Evolutionary conservation across 352 stramenopile species (phyloP).

Genomic region (Aphanomyces cochlioides): DNA sequence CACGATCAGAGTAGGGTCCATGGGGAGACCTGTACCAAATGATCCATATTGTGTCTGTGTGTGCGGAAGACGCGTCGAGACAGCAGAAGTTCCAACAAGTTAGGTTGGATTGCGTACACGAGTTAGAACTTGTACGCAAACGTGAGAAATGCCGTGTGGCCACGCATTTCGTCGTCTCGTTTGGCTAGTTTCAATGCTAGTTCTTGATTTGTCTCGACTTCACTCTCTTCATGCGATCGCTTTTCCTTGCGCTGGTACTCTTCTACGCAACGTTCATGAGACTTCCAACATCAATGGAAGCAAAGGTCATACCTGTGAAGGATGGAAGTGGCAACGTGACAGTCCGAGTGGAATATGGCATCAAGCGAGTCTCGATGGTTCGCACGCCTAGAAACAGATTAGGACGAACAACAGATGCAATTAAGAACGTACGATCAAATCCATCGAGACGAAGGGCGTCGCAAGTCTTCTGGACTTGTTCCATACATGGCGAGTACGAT

Average conservation of each 20-base stretch:
- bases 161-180: constrained; percentile 81
- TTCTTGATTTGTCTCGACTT: constrained; percentile 57
- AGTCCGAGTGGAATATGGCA: constrained; percentile 67
- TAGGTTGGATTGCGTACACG: no score
- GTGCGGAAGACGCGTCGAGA: no score
- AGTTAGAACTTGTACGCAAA: constrained; percentile 74
- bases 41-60: no score
- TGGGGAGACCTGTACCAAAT: no score
- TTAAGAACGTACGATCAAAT: constrained; percentile 62
- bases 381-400: constrained; percentile 51
- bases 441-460: constrained; percentile 62
- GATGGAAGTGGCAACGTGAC: constrained; percentile 68
- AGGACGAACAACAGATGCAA: neutral
- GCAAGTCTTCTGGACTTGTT: constrained; percentile 95
- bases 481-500: constrained; percentile 98
- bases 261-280: constrained; percentile 29
- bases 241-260: constrained; percentile 38
- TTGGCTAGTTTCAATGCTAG: constrained; percentile 67
- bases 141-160: constrained; percentile 82
- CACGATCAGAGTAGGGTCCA: no score
- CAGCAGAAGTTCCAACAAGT: no score
- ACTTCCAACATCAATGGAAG: neutral
- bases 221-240: constrained; percentile 22
- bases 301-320: constrained; percentile 36
- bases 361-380: constrained; percentile 91